Evolutionary conservation across 2,329 filamentous ascomycete species (phyloP), one percentile per base, ranked within the genome.

Genomic region (Aspergillaceae sp.): DNA sequence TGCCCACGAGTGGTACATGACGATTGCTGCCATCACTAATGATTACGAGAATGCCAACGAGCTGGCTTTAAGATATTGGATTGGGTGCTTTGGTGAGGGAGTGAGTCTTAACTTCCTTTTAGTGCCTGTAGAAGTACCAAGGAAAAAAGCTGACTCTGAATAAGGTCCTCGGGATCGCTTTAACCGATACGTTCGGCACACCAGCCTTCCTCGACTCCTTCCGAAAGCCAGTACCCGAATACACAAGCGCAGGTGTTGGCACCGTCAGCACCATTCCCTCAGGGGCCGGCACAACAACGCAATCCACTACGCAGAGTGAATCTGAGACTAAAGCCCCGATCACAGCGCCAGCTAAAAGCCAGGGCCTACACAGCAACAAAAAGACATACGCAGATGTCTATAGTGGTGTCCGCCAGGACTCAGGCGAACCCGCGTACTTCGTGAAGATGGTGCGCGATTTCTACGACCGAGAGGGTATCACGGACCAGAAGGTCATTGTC

Each of bases 1-100:
- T 2, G 92, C 92, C 0, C 92, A 98, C 62, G 92, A 98, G 70
- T 98, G 92, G 92, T 97, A 96, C 73, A 98, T 98, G 92, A 90
- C 88, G 37, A 91, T 94, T 51, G 92, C 92, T 1, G 90, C 92
- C 35, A 88, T 96, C 56, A 87, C 84, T 4, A 78, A 87, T 51
- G 80, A 96, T 67, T 98, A 98, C 63, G 78, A 81, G 56, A 75
- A 78, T 51, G 90, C 92, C 3, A 94, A 90, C 34, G 88, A 94
- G 64, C 77, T 84, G 52, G 90, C 88, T 0, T 72, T 98, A 55
- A 76, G 81, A 48, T 88, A 94, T 64, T 98, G 92, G 92, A 79
- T 94, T 32, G 82, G 83, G 44, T 94, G 87, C 50, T 98, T 96
- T 62, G 92, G 92, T 3, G 82, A 85, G 60, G 87, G 80, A 2